A percentile compares a stretch with the other conserved stretches of the same genome.
Evolutionary conservation across 257 asterid genomes (phyloP).

Genomic region (Avicennia marina): DNA sequence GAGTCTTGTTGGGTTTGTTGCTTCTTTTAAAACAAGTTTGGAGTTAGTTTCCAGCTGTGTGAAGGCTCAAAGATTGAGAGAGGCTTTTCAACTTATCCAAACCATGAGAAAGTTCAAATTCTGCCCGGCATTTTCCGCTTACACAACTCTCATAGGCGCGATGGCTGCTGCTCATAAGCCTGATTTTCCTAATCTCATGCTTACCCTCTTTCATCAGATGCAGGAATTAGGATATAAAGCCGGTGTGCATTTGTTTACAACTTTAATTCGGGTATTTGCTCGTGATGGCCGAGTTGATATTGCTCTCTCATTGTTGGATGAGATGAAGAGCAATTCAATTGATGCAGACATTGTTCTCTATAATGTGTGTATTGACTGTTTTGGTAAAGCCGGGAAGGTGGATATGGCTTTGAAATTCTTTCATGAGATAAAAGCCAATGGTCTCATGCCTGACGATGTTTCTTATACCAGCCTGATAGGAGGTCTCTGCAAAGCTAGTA

Average conservation of each 20-base stretch:
- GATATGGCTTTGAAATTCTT: slow-evolving; percentile 97
- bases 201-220: slow-evolving; percentile 75
- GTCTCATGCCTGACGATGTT: slow-evolving; percentile 76
- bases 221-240: slow-evolving; percentile 95
- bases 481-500: slow-evolving; percentile 70
- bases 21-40: slow-evolving; percentile 49
- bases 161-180: slow-evolving; percentile 46
- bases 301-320: slow-evolving; percentile 77
- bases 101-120: slow-evolving; percentile 75
- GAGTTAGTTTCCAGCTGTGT: slow-evolving; percentile 57
- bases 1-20: slow-evolving; percentile 79
- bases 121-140: slow-evolving; percentile 91
- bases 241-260: slow-evolving; percentile 77
- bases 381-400: slow-evolving; percentile 86
- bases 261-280: slow-evolving; percentile 77
- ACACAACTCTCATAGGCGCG: slow-evolving; percentile 83
- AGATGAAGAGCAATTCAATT: slow-evolving; percentile 77
- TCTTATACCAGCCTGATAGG: slow-evolving; percentile 91
- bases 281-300: slow-evolving; percentile 80
- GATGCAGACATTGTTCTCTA: slow-evolving; percentile 85
- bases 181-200: slow-evolving; percentile 71
- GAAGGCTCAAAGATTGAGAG: slow-evolving; percentile 44
- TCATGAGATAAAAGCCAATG: slow-evolving; percentile 71
- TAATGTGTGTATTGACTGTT: slow-evolving; percentile 85
- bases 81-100: slow-evolving; percentile 71